phyloP scores from a whole-genome alignment of 2,329 filamentous ascomycete species.

The Didymella pinodella region DNA sequence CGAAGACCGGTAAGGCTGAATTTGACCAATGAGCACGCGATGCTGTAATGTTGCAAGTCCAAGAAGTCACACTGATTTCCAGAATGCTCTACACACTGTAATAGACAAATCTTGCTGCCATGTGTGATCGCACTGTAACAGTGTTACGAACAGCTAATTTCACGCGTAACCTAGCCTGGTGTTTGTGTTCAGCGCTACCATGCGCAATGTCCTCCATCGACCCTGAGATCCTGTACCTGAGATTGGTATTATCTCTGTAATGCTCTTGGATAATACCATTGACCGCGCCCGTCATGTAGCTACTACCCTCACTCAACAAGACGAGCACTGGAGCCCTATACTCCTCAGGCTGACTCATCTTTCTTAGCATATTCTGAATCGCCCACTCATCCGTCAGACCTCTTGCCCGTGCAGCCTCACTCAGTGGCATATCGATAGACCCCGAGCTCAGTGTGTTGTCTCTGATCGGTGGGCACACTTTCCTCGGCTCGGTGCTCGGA shows the following conservation, averaged over 20 bases:
- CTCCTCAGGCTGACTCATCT: conserved; percentile 44
- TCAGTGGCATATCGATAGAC: conserved; percentile 59
- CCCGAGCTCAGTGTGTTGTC: conserved; percentile 64
- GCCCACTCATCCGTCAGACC: conserved; percentile 43
- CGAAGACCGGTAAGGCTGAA: too few species aligned
- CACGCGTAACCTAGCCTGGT: too few species aligned
- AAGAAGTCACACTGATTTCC: too few species aligned
- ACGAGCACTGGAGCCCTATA: conserved; percentile 42
- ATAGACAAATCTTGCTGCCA: too few species aligned
- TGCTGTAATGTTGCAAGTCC: too few species aligned
- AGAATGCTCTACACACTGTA: too few species aligned
- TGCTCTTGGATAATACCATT: neutral
- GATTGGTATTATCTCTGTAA: neutral
- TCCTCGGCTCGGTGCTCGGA: conserved; percentile 21
- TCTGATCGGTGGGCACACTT: conserved; percentile 51
- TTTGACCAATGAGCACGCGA: too few species aligned
- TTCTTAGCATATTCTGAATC: conserved; percentile 47
- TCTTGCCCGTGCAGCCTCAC: conserved; percentile 40
- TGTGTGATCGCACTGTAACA: too few species aligned
- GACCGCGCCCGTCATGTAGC: conserved; percentile 66
- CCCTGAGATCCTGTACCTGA: conserved; percentile 45
- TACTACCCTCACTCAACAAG: conserved; percentile 53
- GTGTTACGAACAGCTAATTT: too few species aligned
- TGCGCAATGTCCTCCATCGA: conserved; percentile 55
- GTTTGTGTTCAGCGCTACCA: conserved; percentile 26